Evolutionary conservation across 352 stramenopile species (phyloP), one percentile per base, ranked within the genome.

Genomic region (Pythium pectinolyticum): DNA sequence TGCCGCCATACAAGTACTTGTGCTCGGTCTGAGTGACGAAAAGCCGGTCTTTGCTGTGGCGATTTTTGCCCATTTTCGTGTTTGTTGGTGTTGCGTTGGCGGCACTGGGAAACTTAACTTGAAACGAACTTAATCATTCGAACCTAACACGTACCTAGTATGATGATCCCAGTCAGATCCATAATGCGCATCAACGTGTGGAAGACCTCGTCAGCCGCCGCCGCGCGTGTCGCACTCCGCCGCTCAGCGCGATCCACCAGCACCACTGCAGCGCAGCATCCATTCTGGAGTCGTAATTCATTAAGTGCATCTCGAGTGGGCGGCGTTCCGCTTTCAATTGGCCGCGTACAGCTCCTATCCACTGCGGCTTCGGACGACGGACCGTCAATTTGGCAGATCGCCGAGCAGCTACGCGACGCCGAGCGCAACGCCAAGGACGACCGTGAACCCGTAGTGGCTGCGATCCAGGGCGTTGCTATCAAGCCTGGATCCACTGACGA

Each of bases 1-100:
- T 97, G 57, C 93, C 93, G 40, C 91, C 91, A 60, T 97, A 98
- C 48, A 97, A 80, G 61, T 92, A 89, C 75, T 95, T 97, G 82
- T 95, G 92, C 86, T 97, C 86, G 25, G 84, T 92, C 69, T 90
- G 83, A 34, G 86, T 95, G 73, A 95, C 84, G 70, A 94, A 96
- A 59, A 96, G 64, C 43, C 86, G 78, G 73, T 96, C 88, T 60
- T 96, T 96, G 67, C 78, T 92, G 74, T 96, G 88, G 37, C 87
- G 88, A 59, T 96, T 96, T 83, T 96, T 96, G 67, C 88, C 87
- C 88, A 96, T 96, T 37, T 28, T 67, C 22, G 9, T 41, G 2
- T 9, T 14, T 7, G 5, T 54, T 10, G 12, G 5, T n/a, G 28
- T 49, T 24, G n/a, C 22, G 41, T 20, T 47, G 9, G 7, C 30